Conservation (phyloP, 805 yeast species). For the Cyberlindnera mississippiensis region DNA sequence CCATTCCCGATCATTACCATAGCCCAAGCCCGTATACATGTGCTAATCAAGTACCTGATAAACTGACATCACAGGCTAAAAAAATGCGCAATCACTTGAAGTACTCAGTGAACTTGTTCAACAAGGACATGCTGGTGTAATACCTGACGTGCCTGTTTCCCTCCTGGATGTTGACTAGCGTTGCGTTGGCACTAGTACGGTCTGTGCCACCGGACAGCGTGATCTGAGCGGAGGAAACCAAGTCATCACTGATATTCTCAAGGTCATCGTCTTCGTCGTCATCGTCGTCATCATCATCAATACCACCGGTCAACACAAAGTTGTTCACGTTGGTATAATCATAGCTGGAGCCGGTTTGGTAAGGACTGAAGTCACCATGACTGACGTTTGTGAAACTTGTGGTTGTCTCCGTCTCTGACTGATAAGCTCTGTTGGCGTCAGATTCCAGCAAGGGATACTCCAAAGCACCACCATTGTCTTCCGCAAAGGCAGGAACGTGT, state of each 20-base stretch:
- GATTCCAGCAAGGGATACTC: constrained; percentile 5
- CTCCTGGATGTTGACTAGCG: constrained; percentile 17
- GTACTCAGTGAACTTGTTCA: constrained; percentile 24
- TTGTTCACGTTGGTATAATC: neutral
- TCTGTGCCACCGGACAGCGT: constrained; percentile 17
- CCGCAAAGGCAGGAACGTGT: constrained; percentile 2
- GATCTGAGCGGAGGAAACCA: constrained; percentile 19
- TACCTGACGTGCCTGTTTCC: constrained; percentile 23
- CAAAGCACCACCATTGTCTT: neutral
- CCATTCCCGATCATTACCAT: no score
- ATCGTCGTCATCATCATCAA: constrained; percentile 16
- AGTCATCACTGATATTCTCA: constrained; percentile 13
- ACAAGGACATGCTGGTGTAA: constrained; percentile 24
- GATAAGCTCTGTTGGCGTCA: constrained; percentile 3
- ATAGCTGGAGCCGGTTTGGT: constrained; percentile 9
- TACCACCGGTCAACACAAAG: constrained; percentile 8
- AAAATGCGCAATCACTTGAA: constrained; percentile 16
- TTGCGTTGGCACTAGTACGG: constrained; percentile 1
- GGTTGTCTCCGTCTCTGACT: constrained; percentile 23
- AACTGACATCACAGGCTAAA: neutral
- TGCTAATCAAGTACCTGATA: no score
- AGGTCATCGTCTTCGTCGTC: no score
- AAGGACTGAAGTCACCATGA: constrained; percentile 21
- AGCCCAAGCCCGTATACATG: no score
- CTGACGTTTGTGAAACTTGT: constrained; percentile 25